phyloP scores from a whole-genome alignment of 768 basidiomycete genomes.

The Trametes maxima region DNA sequence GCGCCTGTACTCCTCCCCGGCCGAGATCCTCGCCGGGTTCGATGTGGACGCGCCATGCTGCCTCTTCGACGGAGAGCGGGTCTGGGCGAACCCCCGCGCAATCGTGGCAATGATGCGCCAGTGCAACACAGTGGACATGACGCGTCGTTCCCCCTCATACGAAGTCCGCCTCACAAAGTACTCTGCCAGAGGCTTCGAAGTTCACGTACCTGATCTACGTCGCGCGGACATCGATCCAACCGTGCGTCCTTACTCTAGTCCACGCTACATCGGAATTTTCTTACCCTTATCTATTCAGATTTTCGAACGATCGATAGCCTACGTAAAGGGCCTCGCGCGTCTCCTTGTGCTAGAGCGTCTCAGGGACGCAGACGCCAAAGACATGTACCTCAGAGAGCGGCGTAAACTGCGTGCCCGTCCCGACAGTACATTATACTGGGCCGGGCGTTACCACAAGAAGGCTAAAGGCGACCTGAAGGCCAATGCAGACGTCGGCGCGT shows the following conservation, averaged over 20 bases:
- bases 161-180: slow-evolving; percentile 66
- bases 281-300: slow-evolving; percentile 40
- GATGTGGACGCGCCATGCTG: slow-evolving; percentile 69
- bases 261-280: not conserved
- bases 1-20: slow-evolving; percentile 63
- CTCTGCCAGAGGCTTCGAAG: slow-evolving; percentile 54
- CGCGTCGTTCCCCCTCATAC: slow-evolving; percentile 65
- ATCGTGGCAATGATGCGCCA: slow-evolving; percentile 69
- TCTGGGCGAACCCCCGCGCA: slow-evolving; percentile 62
- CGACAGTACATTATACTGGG: slow-evolving; percentile 30
- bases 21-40: slow-evolving; percentile 67
- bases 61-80: slow-evolving; percentile 54
- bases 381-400: slow-evolving; percentile 49
- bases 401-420: slow-evolving; percentile 55
- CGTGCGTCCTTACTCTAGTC: slow-evolving; percentile 35
- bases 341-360: slow-evolving; percentile 65
- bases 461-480: slow-evolving; percentile 61
- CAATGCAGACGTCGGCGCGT: slow-evolving; percentile 40
- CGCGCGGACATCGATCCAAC: slow-evolving; percentile 61
- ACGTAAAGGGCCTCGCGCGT: slow-evolving; percentile 61
- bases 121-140: slow-evolving; percentile 62
- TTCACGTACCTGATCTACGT: slow-evolving; percentile 54
- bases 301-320: slow-evolving; percentile 58
- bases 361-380: slow-evolving; percentile 45
- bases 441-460: slow-evolving; percentile 38